phyloP scores from a whole-genome alignment of 306 rosid species.

The Vigna trinervia region DNA sequence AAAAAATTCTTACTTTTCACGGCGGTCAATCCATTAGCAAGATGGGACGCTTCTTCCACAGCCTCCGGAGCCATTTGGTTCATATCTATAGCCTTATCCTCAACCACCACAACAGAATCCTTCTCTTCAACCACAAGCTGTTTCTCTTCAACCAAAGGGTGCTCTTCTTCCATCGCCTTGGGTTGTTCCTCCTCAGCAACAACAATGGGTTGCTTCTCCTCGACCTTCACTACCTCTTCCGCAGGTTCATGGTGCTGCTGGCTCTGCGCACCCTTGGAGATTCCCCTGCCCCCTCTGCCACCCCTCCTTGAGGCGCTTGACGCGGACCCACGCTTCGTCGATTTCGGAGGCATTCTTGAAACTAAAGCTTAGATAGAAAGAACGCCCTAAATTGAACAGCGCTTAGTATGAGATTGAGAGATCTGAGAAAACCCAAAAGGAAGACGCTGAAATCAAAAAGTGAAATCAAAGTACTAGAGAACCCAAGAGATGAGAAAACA shows the following conservation, averaged over 20 bases:
- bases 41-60: slow-evolving; percentile 38
- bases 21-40: slow-evolving; percentile 41
- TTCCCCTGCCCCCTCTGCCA: slow-evolving; percentile 60
- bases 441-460: not conserved
- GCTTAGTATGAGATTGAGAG: not conserved
- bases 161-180: slow-evolving; percentile 49
- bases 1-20: slow-evolving; percentile 63
- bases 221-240: slow-evolving; percentile 50
- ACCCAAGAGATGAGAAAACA: not conserved
- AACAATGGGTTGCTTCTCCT: slow-evolving; percentile 50
- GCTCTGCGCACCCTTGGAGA: slow-evolving; percentile 61
- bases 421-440: not conserved
- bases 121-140: slow-evolving; percentile 50
- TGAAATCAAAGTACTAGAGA: not conserved
- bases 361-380: slow-evolving; percentile 32
- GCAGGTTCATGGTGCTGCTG: slow-evolving; percentile 53
- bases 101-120: slow-evolving; percentile 23
- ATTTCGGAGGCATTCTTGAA: slow-evolving; percentile 80
- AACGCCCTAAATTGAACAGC: not conserved
- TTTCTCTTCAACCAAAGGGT: slow-evolving; percentile 54
- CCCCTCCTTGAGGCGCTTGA: slow-evolving; percentile 60
- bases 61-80: slow-evolving; percentile 48
- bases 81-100: slow-evolving; percentile 48
- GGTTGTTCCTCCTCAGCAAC: slow-evolving; percentile 44
- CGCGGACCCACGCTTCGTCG: slow-evolving; percentile 80